A percentile compares a stretch with the other conserved stretches of the same genome.
Conservation (phyloP, 1,139 yeast species). For the Suhomyces kunorum region DNA sequence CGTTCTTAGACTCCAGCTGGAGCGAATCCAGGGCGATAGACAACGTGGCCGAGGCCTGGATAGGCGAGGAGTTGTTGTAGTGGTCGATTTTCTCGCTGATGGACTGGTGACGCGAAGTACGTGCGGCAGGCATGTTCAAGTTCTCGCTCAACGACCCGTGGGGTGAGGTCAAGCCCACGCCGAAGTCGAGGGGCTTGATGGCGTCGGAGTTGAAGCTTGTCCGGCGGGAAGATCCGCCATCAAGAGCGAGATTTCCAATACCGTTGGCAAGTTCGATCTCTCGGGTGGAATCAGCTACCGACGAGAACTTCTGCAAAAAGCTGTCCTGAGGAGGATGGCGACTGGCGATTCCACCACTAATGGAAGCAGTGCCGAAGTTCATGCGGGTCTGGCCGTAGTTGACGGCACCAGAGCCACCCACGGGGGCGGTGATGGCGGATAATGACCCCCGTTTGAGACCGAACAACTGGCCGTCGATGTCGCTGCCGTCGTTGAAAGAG, state of each 20-base stretch:
- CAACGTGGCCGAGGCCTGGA: slow-evolving; percentile 46
- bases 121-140: slow-evolving; percentile 43
- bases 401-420: slow-evolving; percentile 25
- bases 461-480: slow-evolving; percentile 43
- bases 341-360: slow-evolving; percentile 57
- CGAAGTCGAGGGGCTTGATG: slow-evolving; percentile 24
- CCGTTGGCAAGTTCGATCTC: slow-evolving; percentile 59
- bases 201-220: slow-evolving; percentile 46
- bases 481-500: slow-evolving; percentile 49
- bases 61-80: slow-evolving; percentile 54
- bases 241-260: slow-evolving; percentile 32
- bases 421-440: slow-evolving; percentile 49
- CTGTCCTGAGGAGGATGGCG: slow-evolving; percentile 52
- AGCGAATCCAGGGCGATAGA: slow-evolving; percentile 35
- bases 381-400: slow-evolving; percentile 21
- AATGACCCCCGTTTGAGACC: slow-evolving; percentile 51
- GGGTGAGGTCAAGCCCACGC: slow-evolving; percentile 33
- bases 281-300: slow-evolving; percentile 79
- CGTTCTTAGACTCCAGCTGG: slow-evolving; percentile 9
- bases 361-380: slow-evolving; percentile 61
- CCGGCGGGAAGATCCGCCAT: slow-evolving; percentile 41
- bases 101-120: slow-evolving; percentile 55
- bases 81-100: slow-evolving; percentile 66
- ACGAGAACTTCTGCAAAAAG: slow-evolving; percentile 65
- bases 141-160: slow-evolving; percentile 55